These are phyloP conservation scores for Gentiana straminea DNA, from an alignment of 257 asterid species.

Conservation along the genomic window DNA sequence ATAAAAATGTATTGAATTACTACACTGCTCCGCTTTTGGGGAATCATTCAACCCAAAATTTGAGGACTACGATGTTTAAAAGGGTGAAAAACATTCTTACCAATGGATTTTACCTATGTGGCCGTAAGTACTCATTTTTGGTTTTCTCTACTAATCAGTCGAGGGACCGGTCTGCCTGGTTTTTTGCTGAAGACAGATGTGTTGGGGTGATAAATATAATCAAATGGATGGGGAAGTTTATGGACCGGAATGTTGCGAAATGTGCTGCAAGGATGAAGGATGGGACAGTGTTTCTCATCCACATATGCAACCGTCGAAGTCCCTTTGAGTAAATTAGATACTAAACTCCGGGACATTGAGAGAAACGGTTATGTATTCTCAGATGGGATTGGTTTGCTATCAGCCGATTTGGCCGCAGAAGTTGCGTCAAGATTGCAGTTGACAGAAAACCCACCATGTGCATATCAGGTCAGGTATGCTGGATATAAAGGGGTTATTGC, in stretches of 20 bases:
- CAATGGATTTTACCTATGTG: conserved; percentile 64
- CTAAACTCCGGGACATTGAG: conserved; percentile 34
- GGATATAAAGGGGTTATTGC: conserved; percentile 91
- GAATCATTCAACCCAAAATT: conserved; percentile 10
- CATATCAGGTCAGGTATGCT: conserved; percentile 84
- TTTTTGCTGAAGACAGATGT: conserved; percentile 55
- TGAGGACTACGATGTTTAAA: conserved; percentile 50
- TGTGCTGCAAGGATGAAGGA: conserved; percentile 89
- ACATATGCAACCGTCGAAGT: conserved; percentile 88
- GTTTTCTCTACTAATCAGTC: conserved; percentile 85
- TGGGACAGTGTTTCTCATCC: conserved; percentile 95
- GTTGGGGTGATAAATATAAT: conserved; percentile 26
- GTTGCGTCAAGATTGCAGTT: conserved; percentile 67
- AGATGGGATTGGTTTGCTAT: conserved; percentile 79
- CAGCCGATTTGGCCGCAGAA: conserved; percentile 59
- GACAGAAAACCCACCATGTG: conserved; percentile 51
- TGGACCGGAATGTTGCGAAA: conserved; percentile 54
- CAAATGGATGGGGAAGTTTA: conserved; percentile 79
- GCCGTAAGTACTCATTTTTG: conserved; percentile 55
- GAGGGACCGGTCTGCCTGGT: conserved; percentile 94
- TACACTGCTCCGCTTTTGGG: conserved; percentile 13
- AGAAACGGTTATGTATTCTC: conserved; percentile 67
- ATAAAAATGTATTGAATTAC: conserved; percentile 45
- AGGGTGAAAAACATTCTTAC: conserved; percentile 45
- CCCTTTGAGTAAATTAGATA: conserved; percentile 27